These are phyloP conservation scores for Thielaviopsis punctulata DNA, from an alignment of 2,329 filamentous ascomycete species.

Conservation along the genomic window DNA sequence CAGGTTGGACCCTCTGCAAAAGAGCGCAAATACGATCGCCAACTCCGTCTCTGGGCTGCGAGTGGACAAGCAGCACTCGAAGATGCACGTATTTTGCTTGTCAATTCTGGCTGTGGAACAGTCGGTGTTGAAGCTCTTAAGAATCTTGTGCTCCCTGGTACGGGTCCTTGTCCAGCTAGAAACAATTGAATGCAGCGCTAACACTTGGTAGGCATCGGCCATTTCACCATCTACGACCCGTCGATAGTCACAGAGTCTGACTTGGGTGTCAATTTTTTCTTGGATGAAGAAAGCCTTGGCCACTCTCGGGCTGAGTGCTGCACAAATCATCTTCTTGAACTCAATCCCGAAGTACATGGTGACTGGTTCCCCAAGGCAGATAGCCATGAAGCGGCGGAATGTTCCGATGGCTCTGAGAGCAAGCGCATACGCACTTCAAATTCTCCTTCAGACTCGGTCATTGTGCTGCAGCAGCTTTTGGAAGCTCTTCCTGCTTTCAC, in stretches of 20 bases:
- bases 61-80: constrained; percentile 82
- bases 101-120: constrained; percentile 76
- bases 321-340: constrained; percentile 59
- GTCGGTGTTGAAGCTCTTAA: constrained; percentile 85
- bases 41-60: constrained; percentile 88
- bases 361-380: constrained; percentile 42
- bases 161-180: constrained; percentile 10
- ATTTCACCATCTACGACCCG: constrained; percentile 80
- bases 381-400: constrained; percentile 12
- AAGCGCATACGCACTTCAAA: constrained; percentile 9
- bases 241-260: constrained; percentile 63
- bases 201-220: constrained; percentile 52
- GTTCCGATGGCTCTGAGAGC: constrained; percentile 4
- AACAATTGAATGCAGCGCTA: neutral
- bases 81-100: constrained; percentile 72
- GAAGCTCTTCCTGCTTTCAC: constrained; percentile 27
- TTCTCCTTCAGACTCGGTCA: constrained; percentile 11
- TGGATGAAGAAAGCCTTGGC: constrained; percentile 63
- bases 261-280: constrained; percentile 91
- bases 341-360: constrained; percentile 84
- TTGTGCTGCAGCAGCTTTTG: constrained; percentile 24
- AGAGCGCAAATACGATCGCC: constrained; percentile 76
- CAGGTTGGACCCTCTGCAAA: constrained; percentile 40
- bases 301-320: constrained; percentile 63
- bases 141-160: constrained; percentile 84